phyloP scores from a whole-genome alignment of 768 basidiomycete species.

The Mycena haematopus region DNA sequence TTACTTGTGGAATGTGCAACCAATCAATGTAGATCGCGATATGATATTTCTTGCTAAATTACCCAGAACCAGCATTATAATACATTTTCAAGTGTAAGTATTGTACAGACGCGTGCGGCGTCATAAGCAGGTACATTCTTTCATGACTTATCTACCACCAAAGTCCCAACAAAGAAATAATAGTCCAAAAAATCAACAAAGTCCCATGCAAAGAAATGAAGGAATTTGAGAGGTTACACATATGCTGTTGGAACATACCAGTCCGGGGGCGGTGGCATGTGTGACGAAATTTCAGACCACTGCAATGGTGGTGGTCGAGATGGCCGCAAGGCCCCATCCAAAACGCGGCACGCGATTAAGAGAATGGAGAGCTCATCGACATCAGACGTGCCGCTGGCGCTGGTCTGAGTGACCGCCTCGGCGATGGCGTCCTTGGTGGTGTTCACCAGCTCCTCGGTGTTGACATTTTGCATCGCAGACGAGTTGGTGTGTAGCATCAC shows the following conservation, averaged over 20 bases:
- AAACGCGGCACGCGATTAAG: conserved; percentile 29
- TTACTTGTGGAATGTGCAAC: conserved; percentile 55
- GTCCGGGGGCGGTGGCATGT: conserved; percentile 23
- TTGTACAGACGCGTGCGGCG: conserved; percentile 29
- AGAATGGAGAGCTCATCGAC: conserved; percentile 33
- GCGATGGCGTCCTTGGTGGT: too few relatives aligned
- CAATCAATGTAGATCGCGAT: neutral
- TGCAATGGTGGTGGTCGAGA: neutral
- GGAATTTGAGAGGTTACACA: conserved; percentile 38
- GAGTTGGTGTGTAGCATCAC: conserved; percentile 45
- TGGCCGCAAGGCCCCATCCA: conserved; percentile 19
- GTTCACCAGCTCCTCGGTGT: conserved; percentile 57
- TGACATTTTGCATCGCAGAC: conserved; percentile 55
- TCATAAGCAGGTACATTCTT: conserved; percentile 30
- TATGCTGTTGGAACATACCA: conserved; percentile 46
- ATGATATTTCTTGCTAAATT: conserved; percentile 20
- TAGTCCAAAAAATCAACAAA: conserved; percentile 20
- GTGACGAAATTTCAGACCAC: conserved; percentile 27
- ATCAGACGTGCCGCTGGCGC: conserved; percentile 51
- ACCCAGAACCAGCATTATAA: conserved; percentile 19
- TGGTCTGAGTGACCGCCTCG: conserved; percentile 79
- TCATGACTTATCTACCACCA: conserved; percentile 26
- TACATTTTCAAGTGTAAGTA: conserved; percentile 26
- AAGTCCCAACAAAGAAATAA: conserved; percentile 35
- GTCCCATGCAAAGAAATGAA: conserved; percentile 34